phyloP scores from a whole-genome alignment of 805 yeast genomes.

The Nakazawaea molendinolei region DNA sequence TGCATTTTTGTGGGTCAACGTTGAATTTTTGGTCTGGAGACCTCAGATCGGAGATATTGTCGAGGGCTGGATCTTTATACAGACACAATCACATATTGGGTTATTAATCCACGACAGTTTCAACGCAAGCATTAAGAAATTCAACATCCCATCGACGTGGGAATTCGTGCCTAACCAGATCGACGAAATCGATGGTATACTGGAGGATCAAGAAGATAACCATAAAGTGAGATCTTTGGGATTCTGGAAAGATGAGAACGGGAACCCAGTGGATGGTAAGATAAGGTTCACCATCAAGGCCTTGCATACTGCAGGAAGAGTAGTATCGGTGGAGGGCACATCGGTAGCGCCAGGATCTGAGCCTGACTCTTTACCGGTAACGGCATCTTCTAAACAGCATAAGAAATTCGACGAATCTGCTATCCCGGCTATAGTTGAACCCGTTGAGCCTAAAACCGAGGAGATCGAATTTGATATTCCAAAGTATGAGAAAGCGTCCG shows the following conservation, averaged over 20 bases:
- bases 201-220: constrained; percentile 16
- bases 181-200: constrained; percentile 38
- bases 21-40: constrained; percentile 80
- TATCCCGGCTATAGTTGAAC: constrained; percentile 2
- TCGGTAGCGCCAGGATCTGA: constrained; percentile 54
- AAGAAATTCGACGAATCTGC: constrained; percentile 32
- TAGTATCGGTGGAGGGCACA: constrained; percentile 86
- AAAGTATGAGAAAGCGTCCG: constrained; percentile 16
- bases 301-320: constrained; percentile 71
- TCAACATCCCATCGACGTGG: constrained; percentile 84
- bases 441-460: neutral
- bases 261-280: constrained; percentile 75
- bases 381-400: constrained; percentile 29
- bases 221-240: constrained; percentile 57
- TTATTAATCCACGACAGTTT: constrained; percentile 86
- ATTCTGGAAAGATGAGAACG: constrained; percentile 78
- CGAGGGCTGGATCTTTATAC: constrained; percentile 87
- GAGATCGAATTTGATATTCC: constrained; percentile 17
- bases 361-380: constrained; percentile 45
- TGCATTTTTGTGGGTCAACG: constrained; percentile 79
- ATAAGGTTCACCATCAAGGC: constrained; percentile 67
- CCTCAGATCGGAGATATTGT: constrained; percentile 83
- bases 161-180: constrained; percentile 72
- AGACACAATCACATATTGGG: constrained; percentile 93
- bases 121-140: constrained; percentile 86